Percentiles rank a stretch among this genome's conserved stretches.
These are phyloP conservation scores for Bauhinia variegata DNA, from an alignment of 306 rosid species.

Conservation along the genomic window DNA sequence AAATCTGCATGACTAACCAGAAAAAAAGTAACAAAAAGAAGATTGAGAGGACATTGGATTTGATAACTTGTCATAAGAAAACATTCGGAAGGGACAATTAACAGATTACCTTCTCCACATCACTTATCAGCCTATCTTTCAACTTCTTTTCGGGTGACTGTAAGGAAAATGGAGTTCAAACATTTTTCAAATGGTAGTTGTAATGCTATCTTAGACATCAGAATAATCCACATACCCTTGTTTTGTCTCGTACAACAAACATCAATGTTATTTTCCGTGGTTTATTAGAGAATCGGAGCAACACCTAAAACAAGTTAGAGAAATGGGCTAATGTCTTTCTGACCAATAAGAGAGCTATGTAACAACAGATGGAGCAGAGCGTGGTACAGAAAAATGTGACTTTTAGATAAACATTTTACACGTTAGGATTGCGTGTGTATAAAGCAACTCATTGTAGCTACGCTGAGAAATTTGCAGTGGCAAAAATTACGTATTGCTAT, in stretches of 20 bases:
- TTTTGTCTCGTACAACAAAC: background rate
- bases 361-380: too few species aligned
- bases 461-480: too few species aligned
- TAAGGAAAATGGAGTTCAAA: too few species aligned
- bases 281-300: slow-evolving; percentile 62
- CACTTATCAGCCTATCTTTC: slow-evolving; percentile 29
- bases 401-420: too few species aligned
- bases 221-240: too few species aligned
- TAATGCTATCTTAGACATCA: too few species aligned
- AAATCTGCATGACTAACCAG: slow-evolving; percentile 52
- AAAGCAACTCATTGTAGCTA: too few species aligned
- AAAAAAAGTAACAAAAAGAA: background rate
- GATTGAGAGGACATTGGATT: background rate
- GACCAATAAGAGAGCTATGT: too few species aligned
- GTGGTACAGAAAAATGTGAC: too few species aligned
- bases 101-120: slow-evolving; percentile 52
- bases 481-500: background rate
- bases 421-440: too few species aligned
- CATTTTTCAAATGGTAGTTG: too few species aligned
- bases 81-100: background rate
- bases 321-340: background rate
- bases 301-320: slow-evolving; percentile 42
- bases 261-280: slow-evolving; percentile 65
- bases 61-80: too few species aligned
- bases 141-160: slow-evolving; percentile 2